Evolutionary conservation across 176 grass and related monocot genomes (phyloP).

Genomic region (Zea mays): DNA sequence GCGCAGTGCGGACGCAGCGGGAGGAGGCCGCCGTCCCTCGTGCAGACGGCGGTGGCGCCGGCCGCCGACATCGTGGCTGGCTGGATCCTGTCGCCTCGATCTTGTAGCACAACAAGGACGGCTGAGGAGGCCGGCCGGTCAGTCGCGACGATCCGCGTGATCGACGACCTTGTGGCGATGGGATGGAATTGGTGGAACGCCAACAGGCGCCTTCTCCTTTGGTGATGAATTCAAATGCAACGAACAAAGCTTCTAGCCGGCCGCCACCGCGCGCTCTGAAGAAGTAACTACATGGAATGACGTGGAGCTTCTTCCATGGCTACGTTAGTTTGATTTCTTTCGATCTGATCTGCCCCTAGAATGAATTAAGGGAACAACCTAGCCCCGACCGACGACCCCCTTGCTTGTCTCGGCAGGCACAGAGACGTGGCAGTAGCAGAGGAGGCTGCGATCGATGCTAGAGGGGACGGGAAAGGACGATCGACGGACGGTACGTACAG

Average conservation of each 20-base stretch:
- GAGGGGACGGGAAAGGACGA: background rate
- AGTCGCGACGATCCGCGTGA: constrained; percentile 2
- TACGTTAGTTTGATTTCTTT: no score
- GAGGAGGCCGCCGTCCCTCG: constrained; percentile 41
- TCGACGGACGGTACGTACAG: background rate
- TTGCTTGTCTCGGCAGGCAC: no score
- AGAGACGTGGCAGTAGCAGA: no score
- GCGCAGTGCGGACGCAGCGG: constrained; percentile 18
- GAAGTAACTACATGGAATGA: background rate
- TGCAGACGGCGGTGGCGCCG: constrained; percentile 30
- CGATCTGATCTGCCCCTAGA: no score
- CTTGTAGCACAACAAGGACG: background rate
- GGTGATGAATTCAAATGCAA: no score
- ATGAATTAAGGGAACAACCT: no score
- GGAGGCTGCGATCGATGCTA: background rate
- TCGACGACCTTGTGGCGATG: background rate
- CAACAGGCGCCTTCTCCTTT: constrained; percentile 8
- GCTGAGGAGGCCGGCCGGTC: background rate
- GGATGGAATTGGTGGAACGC: background rate
- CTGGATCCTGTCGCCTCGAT: background rate
- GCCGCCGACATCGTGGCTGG: constrained; percentile 41
- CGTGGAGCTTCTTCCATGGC: background rate
- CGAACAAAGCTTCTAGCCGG: no score
- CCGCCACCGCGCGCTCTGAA: no score
- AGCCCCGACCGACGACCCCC: no score